Evolutionary conservation across 1,284 basidiomycete genomes (phyloP), one percentile per base, ranked within the genome.

Genomic region (Pholiota adiposa): DNA sequence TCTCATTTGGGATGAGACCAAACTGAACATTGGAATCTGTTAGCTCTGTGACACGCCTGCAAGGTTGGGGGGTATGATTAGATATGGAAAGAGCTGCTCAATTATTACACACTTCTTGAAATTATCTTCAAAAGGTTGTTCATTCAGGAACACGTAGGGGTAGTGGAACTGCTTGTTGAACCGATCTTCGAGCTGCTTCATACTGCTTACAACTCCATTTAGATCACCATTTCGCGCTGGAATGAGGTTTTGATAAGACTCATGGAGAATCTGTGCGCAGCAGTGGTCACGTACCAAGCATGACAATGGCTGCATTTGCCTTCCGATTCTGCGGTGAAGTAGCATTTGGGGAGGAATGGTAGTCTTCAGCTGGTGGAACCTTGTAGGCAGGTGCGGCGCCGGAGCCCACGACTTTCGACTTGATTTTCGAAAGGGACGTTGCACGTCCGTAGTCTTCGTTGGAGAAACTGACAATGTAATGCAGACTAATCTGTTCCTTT

Each of bases 131-230:
- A 96, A 96, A 0, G 82, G 81, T 59, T 89, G 81, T 51, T 96
- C 93, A 69, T 96, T 96, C 58, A 96, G 78, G 75, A 96, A 92
- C 38, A 94, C 88, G 69, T 92, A 96, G 25, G 93, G 92, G 73
- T 96, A 96, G 46, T 84, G 77, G 68, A 89, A 93, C 73, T 91
- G 89, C 70, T 88, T 88, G 79, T 96, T 96, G 80, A 95, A 92
- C 40, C 89, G 81, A 69, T 92, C 89, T 73, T 93, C 90, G 73
- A 90, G 82, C 72, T 92, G 89, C 72, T 89, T 90, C 77, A 93
- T 82, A 71, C 89, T 92, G 63, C 73, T 82, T 56, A 90, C 75
- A 62, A 94, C 85, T 2, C 88, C 88, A 65, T 83, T 78, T 51
- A 96, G 75, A 72, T 97, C 95, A 46, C 84, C 79, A 71, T 96